phyloP scores from a whole-genome alignment of 208 protist genomes.

The Wallacemonas sp. region DNA sequence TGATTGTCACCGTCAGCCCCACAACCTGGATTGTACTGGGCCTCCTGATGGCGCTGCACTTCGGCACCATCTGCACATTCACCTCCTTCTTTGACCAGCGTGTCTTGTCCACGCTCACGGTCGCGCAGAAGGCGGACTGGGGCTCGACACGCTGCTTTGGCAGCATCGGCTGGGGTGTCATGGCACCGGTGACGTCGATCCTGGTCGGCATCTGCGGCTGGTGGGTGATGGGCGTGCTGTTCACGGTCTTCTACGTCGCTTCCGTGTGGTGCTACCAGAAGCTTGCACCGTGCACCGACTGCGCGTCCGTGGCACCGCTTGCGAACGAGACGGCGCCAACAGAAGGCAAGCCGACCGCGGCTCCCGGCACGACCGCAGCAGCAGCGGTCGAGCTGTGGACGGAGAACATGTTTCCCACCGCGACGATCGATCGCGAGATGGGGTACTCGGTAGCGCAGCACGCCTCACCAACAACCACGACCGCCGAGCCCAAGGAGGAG shows the following conservation, averaged over 20 bases:
- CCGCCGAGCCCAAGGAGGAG: too few relatives aligned
- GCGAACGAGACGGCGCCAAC: too few relatives aligned
- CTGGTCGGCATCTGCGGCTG: conserved; percentile 8
- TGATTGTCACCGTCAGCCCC: conserved; percentile 2
- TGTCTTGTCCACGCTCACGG: conserved; percentile 21
- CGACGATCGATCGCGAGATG: conserved; percentile 5
- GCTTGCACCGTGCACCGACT: conserved; percentile 2
- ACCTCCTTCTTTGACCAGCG: conserved; percentile 28
- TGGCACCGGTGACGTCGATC: conserved; percentile 1
- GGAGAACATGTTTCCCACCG: background rate
- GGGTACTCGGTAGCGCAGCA: background rate
- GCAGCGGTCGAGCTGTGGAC: background rate
- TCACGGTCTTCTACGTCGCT: background rate
- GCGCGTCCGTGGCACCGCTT: conserved; percentile 21
- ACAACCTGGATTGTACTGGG: conserved; percentile 5
- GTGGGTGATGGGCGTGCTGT: background rate
- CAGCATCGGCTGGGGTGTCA: conserved; percentile 19
- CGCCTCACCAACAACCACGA: too few relatives aligned
- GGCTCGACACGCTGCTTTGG: conserved; percentile 12
- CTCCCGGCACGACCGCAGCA: too few relatives aligned
- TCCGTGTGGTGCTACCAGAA: conserved; percentile 5
- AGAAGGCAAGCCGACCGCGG: too few relatives aligned
- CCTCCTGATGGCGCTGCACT: conserved; percentile 24
- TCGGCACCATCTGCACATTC: conserved; percentile 14
- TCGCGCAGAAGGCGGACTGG: conserved; percentile 25